Evolutionary conservation across 2,329 filamentous ascomycete species (phyloP).

Genomic region (Ophiostoma ulmi): DNA sequence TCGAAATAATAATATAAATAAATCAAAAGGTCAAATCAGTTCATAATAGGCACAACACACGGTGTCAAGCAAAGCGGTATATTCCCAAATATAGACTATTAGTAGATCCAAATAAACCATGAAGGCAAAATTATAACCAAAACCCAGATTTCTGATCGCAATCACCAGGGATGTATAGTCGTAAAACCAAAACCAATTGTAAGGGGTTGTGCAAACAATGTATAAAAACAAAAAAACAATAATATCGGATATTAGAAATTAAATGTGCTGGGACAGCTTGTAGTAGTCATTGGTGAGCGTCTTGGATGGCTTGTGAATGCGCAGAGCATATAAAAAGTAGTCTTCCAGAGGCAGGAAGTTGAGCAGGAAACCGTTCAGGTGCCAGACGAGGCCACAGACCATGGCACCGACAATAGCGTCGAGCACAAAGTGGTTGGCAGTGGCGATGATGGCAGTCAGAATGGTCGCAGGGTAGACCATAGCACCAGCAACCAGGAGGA

Average conservation of each 20-base stretch:
- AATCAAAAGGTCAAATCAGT: not conserved
- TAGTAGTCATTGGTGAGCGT: not conserved
- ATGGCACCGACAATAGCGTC: conserved; percentile 64
- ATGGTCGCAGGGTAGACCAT: conserved; percentile 61
- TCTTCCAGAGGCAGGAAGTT: conserved; percentile 62
- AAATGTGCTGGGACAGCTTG: conserved; percentile 13
- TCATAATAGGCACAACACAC: too few relatives aligned
- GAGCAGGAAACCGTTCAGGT: conserved; percentile 48
- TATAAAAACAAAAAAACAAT: not conserved
- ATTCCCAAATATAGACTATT: not conserved
- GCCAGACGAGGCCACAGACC: conserved; percentile 62
- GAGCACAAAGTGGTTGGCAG: conserved; percentile 68
- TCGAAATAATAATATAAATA: not conserved
- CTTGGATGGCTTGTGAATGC: conserved; percentile 24
- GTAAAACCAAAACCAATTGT: not conserved
- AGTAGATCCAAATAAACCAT: not conserved
- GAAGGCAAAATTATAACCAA: not conserved
- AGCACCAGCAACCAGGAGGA: conserved; percentile 44
- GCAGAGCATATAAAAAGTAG: conserved; percentile 51
- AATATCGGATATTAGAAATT: not conserved
- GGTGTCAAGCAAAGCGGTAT: not conserved
- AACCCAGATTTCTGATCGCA: not conserved
- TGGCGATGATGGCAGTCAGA: conserved; percentile 62
- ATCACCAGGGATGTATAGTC: not conserved
- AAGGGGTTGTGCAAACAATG: not conserved